Conservation (phyloP, 116 monocot genomes). For the Dioscorea cayenensis region DNA sequence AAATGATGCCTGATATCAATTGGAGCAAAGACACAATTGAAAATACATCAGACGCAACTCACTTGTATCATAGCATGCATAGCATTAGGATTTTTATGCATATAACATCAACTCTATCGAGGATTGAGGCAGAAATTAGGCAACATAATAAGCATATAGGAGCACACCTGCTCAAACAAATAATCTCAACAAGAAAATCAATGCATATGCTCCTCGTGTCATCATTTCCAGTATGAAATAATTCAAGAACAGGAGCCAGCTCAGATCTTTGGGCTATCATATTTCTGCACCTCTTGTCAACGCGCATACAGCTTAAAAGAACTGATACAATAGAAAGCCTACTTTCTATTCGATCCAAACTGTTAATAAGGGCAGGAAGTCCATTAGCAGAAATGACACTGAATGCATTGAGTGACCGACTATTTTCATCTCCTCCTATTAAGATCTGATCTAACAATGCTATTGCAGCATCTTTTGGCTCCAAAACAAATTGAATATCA, state of each 20-base stretch:
- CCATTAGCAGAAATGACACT: constrained; percentile 31
- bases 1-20: no score
- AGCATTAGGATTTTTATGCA: no score
- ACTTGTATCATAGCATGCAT: no score
- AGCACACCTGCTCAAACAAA: constrained; percentile 36
- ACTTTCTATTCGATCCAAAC: constrained; percentile 26
- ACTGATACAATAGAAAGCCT: constrained; percentile 32
- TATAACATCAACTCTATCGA: background rate
- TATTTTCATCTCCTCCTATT: constrained; percentile 30
- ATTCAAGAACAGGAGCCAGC: constrained; percentile 37
- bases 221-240: constrained; percentile 47
- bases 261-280: constrained; percentile 34
- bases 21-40: no score
- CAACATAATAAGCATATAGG: background rate
- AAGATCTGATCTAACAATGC: constrained; percentile 33
- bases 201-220: constrained; percentile 32
- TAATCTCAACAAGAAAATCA: constrained; percentile 37
- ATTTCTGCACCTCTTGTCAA: constrained; percentile 35
- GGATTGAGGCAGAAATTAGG: background rate
- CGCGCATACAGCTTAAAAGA: constrained; percentile 44
- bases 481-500: constrained; percentile 24
- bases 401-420: constrained; percentile 21
- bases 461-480: constrained; percentile 37
- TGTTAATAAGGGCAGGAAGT: constrained; percentile 36
- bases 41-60: no score